Evolutionary conservation across 2,329 filamentous ascomycete genomes (phyloP), one percentile per base, ranked within the genome.

Genomic region (Xylaria digitata): DNA sequence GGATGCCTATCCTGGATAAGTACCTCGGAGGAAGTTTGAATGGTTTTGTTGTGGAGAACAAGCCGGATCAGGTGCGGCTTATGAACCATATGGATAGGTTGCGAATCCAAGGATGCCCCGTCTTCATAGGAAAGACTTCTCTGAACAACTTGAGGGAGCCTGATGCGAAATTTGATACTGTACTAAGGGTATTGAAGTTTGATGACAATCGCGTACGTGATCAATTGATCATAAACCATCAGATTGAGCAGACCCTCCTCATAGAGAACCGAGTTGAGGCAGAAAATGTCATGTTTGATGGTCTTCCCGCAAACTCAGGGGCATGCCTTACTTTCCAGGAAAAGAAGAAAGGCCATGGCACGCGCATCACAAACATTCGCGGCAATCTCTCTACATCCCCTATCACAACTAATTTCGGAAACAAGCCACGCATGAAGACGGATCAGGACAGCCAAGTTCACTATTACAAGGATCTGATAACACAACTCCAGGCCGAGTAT

Each of bases 171-270:
- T 92, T 92, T 63, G 87, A 93, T 71, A 99, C 96, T 0, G 90
- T 95, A 68, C 81, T 97, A 52, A 87, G 92, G 57, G 88, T 92
- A 1, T 83, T 99, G 59, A 90, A 93, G 78, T 92, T 98, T 68
- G 92, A 96, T 67, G 89, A 95, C 71, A 87, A 92, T 21, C 80
- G 92, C 49, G 90, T 97, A 21, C 89, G 89, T 56, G 91, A 93
- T 67, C 90, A 94, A 66, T 82, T 98, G 53, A 90, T 99, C 74
- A 96, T 98, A 76, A 90, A 90, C 68, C 86, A 93, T 72, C 81
- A 82, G 6, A 93, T 97, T 59, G 96, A 99, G 68, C 94, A 97
- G 77, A 88, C 90, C 7, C 87, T 97, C 6, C 83, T 99, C 0
- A 88, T 97, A 61, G 83, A 89, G 62, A 83, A 90, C 34, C 84